Evolutionary conservation across 306 rosid genomes (phyloP).

Genomic region (Betula pendula): DNA sequence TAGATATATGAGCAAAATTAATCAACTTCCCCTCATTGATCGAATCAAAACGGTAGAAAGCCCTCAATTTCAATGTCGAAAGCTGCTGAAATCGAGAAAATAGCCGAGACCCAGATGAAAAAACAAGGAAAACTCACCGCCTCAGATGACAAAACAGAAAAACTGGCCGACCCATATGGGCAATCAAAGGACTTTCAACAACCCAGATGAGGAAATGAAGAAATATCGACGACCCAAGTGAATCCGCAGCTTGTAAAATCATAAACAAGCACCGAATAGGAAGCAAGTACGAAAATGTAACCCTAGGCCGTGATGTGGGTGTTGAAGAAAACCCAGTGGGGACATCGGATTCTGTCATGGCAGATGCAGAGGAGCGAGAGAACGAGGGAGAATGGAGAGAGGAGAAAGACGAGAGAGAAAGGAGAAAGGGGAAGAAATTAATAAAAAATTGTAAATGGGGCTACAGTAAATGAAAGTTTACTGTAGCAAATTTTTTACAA

Average conservation of each 20-base stretch:
- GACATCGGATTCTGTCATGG: too few species aligned
- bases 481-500: too few species aligned
- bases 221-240: slow-evolving; percentile 41
- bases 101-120: slow-evolving; percentile 26
- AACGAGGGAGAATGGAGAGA: too few species aligned
- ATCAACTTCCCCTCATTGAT: background rate
- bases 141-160: slow-evolving; percentile 14
- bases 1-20: background rate
- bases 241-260: slow-evolving; percentile 38
- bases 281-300: slow-evolving; percentile 44
- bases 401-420: too few species aligned
- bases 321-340: too few species aligned
- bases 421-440: too few species aligned
- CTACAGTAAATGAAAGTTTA: too few species aligned
- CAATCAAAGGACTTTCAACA: slow-evolving; percentile 33
- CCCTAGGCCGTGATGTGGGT: too few species aligned
- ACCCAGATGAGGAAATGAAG: slow-evolving; percentile 36
- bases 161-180: slow-evolving; percentile 31
- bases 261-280: slow-evolving; percentile 25
- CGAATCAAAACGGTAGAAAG: slow-evolving; percentile 19
- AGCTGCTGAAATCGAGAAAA: background rate
- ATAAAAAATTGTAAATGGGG: too few species aligned
- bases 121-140: slow-evolving; percentile 19
- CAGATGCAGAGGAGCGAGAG: too few species aligned
- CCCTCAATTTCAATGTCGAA: slow-evolving; percentile 18